Evolutionary conservation across 805 yeast species (phyloP).

Genomic region (Huiozyma naganishii): DNA sequence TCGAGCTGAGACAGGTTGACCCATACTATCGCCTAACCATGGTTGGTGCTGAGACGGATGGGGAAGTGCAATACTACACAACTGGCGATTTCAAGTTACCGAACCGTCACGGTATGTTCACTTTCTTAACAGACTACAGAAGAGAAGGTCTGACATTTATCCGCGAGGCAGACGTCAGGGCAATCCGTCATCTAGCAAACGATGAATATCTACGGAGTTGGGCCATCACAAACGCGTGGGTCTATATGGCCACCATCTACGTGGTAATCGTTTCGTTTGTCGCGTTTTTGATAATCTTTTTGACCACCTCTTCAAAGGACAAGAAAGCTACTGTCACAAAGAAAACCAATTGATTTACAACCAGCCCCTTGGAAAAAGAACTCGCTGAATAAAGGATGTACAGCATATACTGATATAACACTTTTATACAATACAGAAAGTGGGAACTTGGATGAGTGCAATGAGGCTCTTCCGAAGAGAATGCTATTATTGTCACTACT

Average conservation of each 20-base stretch:
- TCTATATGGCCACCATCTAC: constrained; percentile 62
- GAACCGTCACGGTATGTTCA: constrained; percentile 94
- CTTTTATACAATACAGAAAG: no score
- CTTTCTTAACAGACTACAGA: constrained; percentile 67
- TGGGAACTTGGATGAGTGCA: no score
- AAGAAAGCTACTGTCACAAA: constrained; percentile 10
- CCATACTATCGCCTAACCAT: constrained; percentile 83
- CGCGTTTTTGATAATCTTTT: constrained; percentile 56
- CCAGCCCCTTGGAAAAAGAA: no score
- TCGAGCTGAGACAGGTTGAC: constrained; percentile 82
- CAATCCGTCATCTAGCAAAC: constrained; percentile 89
- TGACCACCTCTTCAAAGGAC: constrained; percentile 15
- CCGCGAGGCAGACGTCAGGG: constrained; percentile 54
- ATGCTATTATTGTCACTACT: constrained; percentile 5
- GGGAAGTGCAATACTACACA: constrained; percentile 40
- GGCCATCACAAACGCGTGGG: constrained; percentile 91
- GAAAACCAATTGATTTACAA: constrained; percentile 11
- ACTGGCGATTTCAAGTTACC: constrained; percentile 60
- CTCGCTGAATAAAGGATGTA: not conserved
- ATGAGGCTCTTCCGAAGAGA: no score
- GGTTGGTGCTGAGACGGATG: constrained; percentile 25
- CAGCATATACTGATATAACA: no score
- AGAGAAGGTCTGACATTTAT: constrained; percentile 67
- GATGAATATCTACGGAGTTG: constrained; percentile 90
- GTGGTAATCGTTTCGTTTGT: constrained; percentile 71